Conservation (phyloP, 1,284 basidiomycete species). For the Cutaneotrichosporon sp. region DNA sequence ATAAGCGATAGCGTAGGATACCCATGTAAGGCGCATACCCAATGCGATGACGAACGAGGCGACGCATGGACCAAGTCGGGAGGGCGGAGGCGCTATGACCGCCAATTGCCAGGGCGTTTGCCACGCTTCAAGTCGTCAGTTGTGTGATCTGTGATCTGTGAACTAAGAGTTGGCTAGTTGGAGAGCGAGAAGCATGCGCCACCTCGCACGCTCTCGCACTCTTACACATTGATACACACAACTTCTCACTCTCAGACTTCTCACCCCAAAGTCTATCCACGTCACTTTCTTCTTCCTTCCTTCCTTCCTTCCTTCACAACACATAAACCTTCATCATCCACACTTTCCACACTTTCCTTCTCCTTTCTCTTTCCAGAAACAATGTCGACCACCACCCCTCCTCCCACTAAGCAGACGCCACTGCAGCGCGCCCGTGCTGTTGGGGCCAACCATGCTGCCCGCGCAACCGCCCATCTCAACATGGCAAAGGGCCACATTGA, state of each 20-base stretch:
- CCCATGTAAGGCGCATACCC: not conserved
- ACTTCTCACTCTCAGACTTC: too few species aligned
- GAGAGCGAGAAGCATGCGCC: too few species aligned
- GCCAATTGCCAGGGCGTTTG: too few species aligned
- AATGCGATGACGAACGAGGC: not conserved
- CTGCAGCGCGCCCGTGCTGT: conserved; percentile 8
- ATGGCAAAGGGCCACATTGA: not conserved
- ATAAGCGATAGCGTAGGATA: not conserved
- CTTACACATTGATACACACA: too few species aligned
- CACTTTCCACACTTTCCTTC: too few species aligned
- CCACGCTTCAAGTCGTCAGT: too few species aligned
- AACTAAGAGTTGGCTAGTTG: too few species aligned
- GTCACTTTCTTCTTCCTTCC: not conserved
- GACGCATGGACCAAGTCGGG: not conserved
- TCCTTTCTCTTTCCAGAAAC: not conserved
- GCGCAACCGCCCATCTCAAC: not conserved
- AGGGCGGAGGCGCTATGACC: not conserved
- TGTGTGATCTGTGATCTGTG: too few species aligned
- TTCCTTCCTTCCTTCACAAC: not conserved
- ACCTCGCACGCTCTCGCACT: too few species aligned
- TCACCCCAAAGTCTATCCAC: too few species aligned
- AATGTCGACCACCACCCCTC: not conserved
- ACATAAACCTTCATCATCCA: too few species aligned
- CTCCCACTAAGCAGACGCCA: not conserved
- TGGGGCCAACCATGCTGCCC: not conserved